Evolutionary conservation across 2,329 filamentous ascomycete genomes (phyloP), one percentile per base, ranked within the genome.

Genomic region (Microascus cirrosus): DNA sequence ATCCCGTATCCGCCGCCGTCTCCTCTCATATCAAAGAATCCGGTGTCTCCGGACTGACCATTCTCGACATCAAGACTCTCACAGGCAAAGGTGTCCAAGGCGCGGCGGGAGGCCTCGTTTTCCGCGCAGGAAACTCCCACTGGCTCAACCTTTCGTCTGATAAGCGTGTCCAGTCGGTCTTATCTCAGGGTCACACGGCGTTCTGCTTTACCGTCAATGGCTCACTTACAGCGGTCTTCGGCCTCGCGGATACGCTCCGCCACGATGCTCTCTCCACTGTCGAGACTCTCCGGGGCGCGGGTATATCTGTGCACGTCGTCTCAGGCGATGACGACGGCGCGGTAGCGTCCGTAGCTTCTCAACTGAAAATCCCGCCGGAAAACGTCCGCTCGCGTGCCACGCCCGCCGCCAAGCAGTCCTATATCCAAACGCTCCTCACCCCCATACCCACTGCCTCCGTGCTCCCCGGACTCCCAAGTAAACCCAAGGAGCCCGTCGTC

Each of bases 271-370:
- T 56, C 0, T 28, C 62, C 0, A 70, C 71, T 0, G 61, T 81
- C 6, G 35, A 61, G 0, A 51, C 62, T 2, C 67, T 83, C 1
- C 68, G 70, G 3, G 60, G 61, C 1, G 67, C 69, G 8, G 70
- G 70, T 1, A 70, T 82, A 18, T 57, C 66, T 0, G 71, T 82
- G 1, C 76, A 78, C 56, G 61, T 83, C 5, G 64, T 82, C 45
- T 80, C 76, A 2, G 80, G 80, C 6, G 80, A 83, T 53, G 76
- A 81, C 42, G 68, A 75, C n/a, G 69, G 68, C n/a, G 73, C 77
- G 15, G 80, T 83, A 1, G 66, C 66, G 1, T 59, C 63, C 2
- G 62, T 77, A 0, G 76, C 77, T 2, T 35, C 59, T 0, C 62
- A 67, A n/a, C 65, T 82, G 3, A 63, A 62, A 13, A 77, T 82